phyloP scores from a whole-genome alignment of 2,329 filamentous ascomycete genomes.

The Aureobasidium sp. region DNA sequence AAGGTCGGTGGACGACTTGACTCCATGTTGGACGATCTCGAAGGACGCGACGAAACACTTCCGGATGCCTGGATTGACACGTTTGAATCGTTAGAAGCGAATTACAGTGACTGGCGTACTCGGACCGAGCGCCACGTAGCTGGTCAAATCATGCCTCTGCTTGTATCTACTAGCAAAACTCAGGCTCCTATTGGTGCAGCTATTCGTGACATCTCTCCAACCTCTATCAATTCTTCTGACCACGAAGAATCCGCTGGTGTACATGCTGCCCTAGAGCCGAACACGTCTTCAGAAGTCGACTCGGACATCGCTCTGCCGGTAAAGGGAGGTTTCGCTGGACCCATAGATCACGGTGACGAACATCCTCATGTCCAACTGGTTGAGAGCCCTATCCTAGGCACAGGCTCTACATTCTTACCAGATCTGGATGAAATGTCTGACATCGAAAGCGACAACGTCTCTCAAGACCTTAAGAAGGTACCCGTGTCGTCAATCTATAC shows the following conservation, averaged over 20 bases:
- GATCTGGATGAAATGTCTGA: background rate
- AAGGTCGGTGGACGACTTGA: constrained; percentile 68
- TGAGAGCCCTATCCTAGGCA: constrained; percentile 8
- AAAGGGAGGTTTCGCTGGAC: background rate
- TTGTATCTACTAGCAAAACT: background rate
- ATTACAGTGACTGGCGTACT: constrained; percentile 73
- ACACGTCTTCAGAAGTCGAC: background rate
- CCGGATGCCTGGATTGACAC: constrained; percentile 82
- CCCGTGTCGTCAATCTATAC: background rate
- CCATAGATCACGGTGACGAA: background rate
- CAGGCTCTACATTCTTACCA: background rate
- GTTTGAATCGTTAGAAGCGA: constrained; percentile 69
- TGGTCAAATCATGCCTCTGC: background rate
- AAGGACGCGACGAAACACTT: constrained; percentile 74
- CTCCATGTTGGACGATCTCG: constrained; percentile 75
- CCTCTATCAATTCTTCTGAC: background rate
- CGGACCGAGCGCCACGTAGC: constrained; percentile 67
- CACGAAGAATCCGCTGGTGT: background rate
- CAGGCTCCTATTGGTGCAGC: background rate
- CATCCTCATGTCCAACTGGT: background rate
- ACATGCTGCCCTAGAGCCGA: background rate
- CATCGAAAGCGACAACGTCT: background rate
- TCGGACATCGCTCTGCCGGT: too few species aligned
- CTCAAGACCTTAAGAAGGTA: background rate
- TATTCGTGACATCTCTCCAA: background rate